Base-by-base conservation (phyloP, 495 filamentous ascomycete genomes). In the Talaromyces wortmannii region DNA sequence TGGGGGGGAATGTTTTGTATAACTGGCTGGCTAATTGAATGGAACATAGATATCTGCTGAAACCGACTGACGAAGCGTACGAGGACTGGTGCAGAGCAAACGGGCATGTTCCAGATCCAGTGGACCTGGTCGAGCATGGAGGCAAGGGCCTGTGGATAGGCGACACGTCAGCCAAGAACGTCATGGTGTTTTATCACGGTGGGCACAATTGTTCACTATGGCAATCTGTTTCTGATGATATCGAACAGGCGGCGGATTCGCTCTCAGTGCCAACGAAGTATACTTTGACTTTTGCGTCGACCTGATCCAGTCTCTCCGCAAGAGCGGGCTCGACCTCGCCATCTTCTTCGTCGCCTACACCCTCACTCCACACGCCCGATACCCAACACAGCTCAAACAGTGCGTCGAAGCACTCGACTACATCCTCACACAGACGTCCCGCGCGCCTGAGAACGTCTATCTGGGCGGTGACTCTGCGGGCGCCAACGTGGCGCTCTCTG, bases 381-480 rank as follows among this genome's bases (percentile, higher is more conserved):
- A 86, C 57, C 84, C 84, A 12, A 75, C 70, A 2, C 83, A 87
- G 59, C 69, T 86, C 13, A 69, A 70, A 54, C 80, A 87, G 66
- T 77, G 77, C 16, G 67, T 74, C 52, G 71, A 69, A 31, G 69
- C 73, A 16, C 69, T 88, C n/a, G 69, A 72, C 11, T 74, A 83
- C 64, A 68, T 84, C 45, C 63, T 85, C 47, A 64, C 67, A 7
- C 57, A 68, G 5, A 66, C 66, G 0, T 61, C 59, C 11, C 70
- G 70, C 16, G 63, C 66, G 10, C 78, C 80, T 0, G 50, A 64
- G 7, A 64, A 76, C 53, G 67, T 88, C 31, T 57, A 78, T 45
- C 49, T 88, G 0, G 79, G 67, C 29, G 85, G 85, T 10, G 84
- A 88, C 64, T 85, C 83, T 2, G 85, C 85, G 0, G 83, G 85